Base-by-base conservation (phyloP, 1,284 basidiomycete species). In the Stygiomarasmius scandens region DNA sequence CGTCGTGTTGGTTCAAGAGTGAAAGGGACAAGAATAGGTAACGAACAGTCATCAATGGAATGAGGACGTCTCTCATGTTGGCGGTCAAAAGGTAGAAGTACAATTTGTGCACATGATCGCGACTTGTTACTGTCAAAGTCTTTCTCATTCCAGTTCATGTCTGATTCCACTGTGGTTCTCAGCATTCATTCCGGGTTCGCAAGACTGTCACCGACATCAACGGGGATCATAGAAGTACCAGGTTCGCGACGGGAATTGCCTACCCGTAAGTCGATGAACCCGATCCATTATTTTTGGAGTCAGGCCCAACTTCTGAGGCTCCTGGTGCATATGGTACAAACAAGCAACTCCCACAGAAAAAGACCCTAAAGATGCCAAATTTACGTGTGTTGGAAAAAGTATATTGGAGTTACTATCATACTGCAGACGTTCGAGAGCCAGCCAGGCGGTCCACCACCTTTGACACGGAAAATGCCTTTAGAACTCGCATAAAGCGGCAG, bases 381-480 rank as follows among this genome's bases (percentile, higher is more conserved):
- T 32, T 6, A 32, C 5, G 29, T 5, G 29, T 32, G n/a, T 12
- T 8, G 16, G n/a, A 41, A 19, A 19, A 41, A 41, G n/a, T 41
- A 16, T 41, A 41, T 41, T 41, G 38, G 38, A 12, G 16, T 41
- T 19, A 47, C 41, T 45, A 46, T 76, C 71, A 91, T 71, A 92
- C 89, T 66, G 86, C 87, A 55, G 89, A 91, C 47, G 84, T 83
- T 67, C 90, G 83, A 53, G 90, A 90, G 24, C 90, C 89, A 58
- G 84, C 87, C 66, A 92, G 64, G 56, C 89, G 86, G 71, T 92
- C 89, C 61, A 87, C 82, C 47, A 86, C 77, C 89, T 92, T 61
- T 22, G 12, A 32, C 29, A 32, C 29, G 29, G 29, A 32, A 49
- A 27, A 22, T 45, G 14, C 24, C 29, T 52, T 34, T 12, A 20